Evolutionary conservation across 2,329 filamentous ascomycete genomes (phyloP), one percentile per base, ranked within the genome.

Genomic region (Alternaria ventricosa): DNA sequence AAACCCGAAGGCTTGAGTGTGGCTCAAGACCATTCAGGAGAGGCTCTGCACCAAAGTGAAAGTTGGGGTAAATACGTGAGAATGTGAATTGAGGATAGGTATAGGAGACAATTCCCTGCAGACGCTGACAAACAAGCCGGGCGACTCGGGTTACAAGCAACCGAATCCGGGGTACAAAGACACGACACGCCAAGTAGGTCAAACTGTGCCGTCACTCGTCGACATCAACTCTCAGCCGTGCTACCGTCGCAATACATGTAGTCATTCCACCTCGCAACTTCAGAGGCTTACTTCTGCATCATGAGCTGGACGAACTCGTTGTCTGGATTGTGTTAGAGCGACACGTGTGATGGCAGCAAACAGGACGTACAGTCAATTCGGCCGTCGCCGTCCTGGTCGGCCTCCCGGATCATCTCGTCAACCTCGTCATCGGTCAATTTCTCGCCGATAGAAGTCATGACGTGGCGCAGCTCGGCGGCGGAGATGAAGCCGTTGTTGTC

Each of bases 401-500:
- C 87, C 81, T 89, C 86, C 73, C 85, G 80, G 75, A 90, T 87
- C 87, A 90, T 89, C 81, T 89, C 87, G 66, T 89, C 87, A 63
- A 90, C 86, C 81, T 90, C 87, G 46, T 86, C 86, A 70, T 82
- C 87, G 54, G 87, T 88, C 76, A 90, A 79, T 77, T 88, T 87
- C 83, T 90, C 88, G 69, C 88, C 88, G 59, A 90, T 87, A 23
- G 85, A 87, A 69, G 86, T 87, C 86, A 90, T 88, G 78, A 90
- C 87, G 71, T 86, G 84, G 70, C 86, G 84, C 68, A 90, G 82
- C 79, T 90, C 88, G 55, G 87, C 86, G 57, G 86, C 84, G 27
- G 86, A 87, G 79, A 90, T 90, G 76, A 88, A 89, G 69, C 88
- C 88, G 76, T 87, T 89, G 79, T 87, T 87, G 75, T 90, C 88